Conservation (phyloP, 495 filamentous ascomycete genomes). For the Parathielavia appendiculata region DNA sequence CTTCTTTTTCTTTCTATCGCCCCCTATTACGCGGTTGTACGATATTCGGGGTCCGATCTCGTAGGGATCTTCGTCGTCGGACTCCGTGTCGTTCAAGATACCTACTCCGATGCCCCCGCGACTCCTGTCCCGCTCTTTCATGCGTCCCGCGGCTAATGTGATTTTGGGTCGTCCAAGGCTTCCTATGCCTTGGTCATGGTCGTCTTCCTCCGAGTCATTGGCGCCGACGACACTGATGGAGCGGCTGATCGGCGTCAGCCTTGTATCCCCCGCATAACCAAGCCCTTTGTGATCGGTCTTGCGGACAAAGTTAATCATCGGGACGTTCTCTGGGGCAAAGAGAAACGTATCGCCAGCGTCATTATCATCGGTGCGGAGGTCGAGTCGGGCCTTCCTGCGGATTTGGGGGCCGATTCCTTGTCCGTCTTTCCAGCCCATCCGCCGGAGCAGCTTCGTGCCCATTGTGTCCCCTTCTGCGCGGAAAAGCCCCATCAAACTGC, state of each 20-base stretch:
- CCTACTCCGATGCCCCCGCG: constrained; percentile 80
- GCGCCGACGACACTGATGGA: constrained; percentile 13
- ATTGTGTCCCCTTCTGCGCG: constrained; percentile 75
- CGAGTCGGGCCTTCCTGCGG: constrained; percentile 67
- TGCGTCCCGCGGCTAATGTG: constrained; percentile 25
- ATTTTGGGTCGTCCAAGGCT: constrained; percentile 34
- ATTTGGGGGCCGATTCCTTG: constrained; percentile 89
- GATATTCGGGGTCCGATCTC: constrained; percentile 84
- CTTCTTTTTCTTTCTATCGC: constrained; percentile 81
- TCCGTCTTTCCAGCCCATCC: constrained; percentile 94
- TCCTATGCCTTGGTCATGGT: constrained; percentile 48
- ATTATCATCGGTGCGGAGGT: constrained; percentile 42
- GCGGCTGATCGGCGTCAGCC: constrained; percentile 37
- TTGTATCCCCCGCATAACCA: constrained; percentile 66
- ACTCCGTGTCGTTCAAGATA: constrained; percentile 87
- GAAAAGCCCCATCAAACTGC: constrained; percentile 68
- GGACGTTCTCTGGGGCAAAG: constrained; percentile 84
- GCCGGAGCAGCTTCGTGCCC: constrained; percentile 79
- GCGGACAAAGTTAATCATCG: constrained; percentile 65
- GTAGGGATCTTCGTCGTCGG: constrained; percentile 96
- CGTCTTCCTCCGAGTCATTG: constrained; percentile 35
- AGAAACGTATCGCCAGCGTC: constrained; percentile 56
- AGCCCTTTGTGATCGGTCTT: constrained; percentile 81
- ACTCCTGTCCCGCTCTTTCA: constrained; percentile 46
- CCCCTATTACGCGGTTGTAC: constrained; percentile 80